These are phyloP conservation scores for Syzygium syzygioides DNA, from an alignment of 441 rosid genomes.

Conservation along the genomic window DNA sequence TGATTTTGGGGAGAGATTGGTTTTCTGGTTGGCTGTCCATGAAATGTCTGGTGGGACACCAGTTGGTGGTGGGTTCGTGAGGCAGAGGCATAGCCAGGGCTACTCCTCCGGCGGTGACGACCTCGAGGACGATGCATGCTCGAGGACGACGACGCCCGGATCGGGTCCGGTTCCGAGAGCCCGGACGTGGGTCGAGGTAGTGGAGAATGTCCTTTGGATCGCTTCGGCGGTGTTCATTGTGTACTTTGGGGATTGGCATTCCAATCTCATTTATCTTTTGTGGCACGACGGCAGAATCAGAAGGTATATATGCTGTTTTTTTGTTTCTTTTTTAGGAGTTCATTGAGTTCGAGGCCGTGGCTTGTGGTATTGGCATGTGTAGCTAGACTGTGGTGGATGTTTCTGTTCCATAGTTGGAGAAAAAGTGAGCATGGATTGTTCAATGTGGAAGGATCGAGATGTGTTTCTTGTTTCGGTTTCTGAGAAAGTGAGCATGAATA, in stretches of 20 bases:
- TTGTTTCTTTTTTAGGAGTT: background rate
- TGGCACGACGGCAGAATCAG: slow-evolving; percentile 72
- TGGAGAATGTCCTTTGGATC: slow-evolving; percentile 83
- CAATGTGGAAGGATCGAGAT: background rate
- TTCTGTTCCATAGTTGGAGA: background rate
- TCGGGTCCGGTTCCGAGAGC: slow-evolving; percentile 30
- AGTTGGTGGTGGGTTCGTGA: slow-evolving; percentile 76
- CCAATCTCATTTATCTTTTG: slow-evolving; percentile 62
- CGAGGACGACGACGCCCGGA: slow-evolving; percentile 46
- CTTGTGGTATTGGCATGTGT: background rate
- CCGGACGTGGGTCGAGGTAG: slow-evolving; percentile 64
- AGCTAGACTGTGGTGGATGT: background rate
- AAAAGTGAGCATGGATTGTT: background rate
- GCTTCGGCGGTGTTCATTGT: slow-evolving; percentile 69
- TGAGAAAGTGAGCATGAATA: background rate
- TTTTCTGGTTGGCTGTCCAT: background rate
- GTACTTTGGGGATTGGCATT: slow-evolving; percentile 76
- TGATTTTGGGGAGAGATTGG: background rate
- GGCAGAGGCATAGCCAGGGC: slow-evolving; percentile 97
- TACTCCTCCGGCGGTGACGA: slow-evolving; percentile 87
- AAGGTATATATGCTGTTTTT: slow-evolving; percentile 37
- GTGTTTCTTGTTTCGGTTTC: background rate
- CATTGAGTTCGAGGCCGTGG: background rate
- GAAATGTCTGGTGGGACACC: slow-evolving; percentile 95
- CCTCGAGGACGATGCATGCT: slow-evolving; percentile 94